Evolutionary conservation across 331 rosid genomes (phyloP).

Genomic region (Rosa hybrid): DNA sequence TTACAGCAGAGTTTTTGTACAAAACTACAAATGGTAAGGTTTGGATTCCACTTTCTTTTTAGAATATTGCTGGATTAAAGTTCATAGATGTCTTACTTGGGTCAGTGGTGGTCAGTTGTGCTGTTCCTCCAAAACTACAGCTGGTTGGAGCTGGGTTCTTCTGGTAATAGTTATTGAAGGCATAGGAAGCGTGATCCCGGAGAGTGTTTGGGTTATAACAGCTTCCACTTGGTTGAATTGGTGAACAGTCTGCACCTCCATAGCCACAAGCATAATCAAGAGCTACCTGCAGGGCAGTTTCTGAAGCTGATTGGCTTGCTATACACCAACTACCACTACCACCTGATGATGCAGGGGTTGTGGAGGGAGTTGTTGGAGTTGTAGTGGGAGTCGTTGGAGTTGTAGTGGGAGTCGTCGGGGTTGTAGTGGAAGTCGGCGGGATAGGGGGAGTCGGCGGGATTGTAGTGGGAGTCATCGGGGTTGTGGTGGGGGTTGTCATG

Average conservation of each 20-base stretch:
- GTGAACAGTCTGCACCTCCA: constrained; percentile 83
- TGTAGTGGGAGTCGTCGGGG: constrained; percentile 33
- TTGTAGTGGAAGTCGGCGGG: constrained; percentile 26
- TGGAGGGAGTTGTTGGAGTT: constrained; percentile 36
- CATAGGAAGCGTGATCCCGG: constrained; percentile 91
- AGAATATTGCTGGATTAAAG: not conserved
- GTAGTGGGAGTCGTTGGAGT: constrained; percentile 14
- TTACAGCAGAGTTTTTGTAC: not conserved
- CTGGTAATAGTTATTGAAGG: constrained; percentile 82
- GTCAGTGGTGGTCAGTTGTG: constrained; percentile 58
- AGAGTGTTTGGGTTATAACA: constrained; percentile 75
- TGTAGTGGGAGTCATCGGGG: constrained; percentile 28
- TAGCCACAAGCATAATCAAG: constrained; percentile 92
- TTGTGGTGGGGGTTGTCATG: constrained; percentile 23
- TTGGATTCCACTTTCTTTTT: constrained; percentile 6
- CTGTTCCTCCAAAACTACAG: constrained; percentile 83
- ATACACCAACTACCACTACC: constrained; percentile 72
- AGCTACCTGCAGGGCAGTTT: constrained; percentile 75
- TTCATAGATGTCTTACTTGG: constrained; percentile 67
- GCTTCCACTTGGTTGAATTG: constrained; percentile 62
- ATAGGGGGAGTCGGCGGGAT: constrained; percentile 23
- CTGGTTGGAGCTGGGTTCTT: constrained; percentile 79
- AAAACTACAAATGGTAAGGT: not conserved
- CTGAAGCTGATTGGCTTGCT: constrained; percentile 66
- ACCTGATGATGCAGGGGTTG: constrained; percentile 42